Percentiles rank a stretch among this genome's conserved stretches.
Evolutionary conservation across 2,329 filamentous ascomycete genomes (phyloP).

Genomic region (Hypocrella siamensis): DNA sequence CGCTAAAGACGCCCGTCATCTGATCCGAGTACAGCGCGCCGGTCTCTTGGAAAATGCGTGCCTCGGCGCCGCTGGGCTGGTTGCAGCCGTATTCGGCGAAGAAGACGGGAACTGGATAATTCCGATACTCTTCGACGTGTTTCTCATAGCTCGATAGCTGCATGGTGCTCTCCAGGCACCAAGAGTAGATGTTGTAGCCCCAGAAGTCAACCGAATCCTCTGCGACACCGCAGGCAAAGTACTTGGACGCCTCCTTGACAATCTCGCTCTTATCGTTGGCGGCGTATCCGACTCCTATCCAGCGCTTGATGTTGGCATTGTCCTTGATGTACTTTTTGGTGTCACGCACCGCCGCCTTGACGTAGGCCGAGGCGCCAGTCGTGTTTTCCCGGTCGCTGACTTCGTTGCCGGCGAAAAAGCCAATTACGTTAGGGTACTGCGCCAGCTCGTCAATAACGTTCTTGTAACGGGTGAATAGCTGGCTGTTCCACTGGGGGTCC

Average conservation of each 20-base stretch:
- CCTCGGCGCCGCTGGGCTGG: constrained; percentile 27
- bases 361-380: constrained; percentile 78
- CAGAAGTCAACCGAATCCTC: constrained; percentile 75
- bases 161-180: constrained; percentile 80
- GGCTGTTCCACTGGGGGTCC: constrained; percentile 61
- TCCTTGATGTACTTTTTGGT: constrained; percentile 89
- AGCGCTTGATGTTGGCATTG: constrained; percentile 48
- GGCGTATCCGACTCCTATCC: constrained; percentile 82
- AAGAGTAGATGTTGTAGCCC: constrained; percentile 99
- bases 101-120: constrained; percentile 89
- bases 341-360: constrained; percentile 95
- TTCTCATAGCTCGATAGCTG: constrained; percentile 61
- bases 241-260: constrained; percentile 66
- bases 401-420: constrained; percentile 98
- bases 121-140: constrained; percentile 70
- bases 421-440: constrained; percentile 79
- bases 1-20: constrained; percentile 82
- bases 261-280: constrained; percentile 83
- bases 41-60: constrained; percentile 75
- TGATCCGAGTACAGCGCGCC: constrained; percentile 58
- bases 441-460: constrained; percentile 66
- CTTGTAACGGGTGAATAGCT: constrained; percentile 68
- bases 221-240: constrained; percentile 76
- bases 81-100: constrained; percentile 99
- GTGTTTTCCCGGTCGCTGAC: constrained; percentile 81